A percentile compares a stretch with the other conserved stretches of the same genome.
phyloP scores from a whole-genome alignment of 805 yeast species.

The Ogataea thermomethanolica region DNA sequence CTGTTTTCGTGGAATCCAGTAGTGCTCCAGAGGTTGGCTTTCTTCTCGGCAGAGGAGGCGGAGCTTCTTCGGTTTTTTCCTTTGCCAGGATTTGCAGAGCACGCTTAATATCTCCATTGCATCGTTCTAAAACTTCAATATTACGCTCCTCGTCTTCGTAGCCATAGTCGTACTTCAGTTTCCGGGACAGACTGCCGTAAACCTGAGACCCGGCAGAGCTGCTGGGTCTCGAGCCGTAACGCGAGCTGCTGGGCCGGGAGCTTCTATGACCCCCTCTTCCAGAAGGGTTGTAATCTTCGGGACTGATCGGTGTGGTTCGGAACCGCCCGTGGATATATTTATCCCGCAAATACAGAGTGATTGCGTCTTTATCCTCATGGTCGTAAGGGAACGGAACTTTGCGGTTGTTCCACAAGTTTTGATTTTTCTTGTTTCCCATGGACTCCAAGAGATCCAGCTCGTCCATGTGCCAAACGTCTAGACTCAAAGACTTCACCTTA shows the following conservation, averaged over 20 bases:
- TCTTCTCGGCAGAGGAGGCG: constrained; percentile 48
- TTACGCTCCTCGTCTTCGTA: constrained; percentile 52
- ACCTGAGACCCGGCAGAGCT: no score
- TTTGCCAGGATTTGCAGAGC: constrained; percentile 58
- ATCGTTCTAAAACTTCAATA: constrained; percentile 58
- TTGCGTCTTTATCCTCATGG: constrained; percentile 60
- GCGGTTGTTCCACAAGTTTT: constrained; percentile 63
- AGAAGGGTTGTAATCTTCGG: constrained; percentile 35
- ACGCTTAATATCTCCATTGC: constrained; percentile 54
- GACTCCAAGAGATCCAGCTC: constrained; percentile 45
- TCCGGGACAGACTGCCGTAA: constrained; percentile 46
- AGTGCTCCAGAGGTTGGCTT: constrained; percentile 31
- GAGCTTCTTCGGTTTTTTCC: constrained; percentile 39
- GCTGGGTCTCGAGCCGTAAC: no score
- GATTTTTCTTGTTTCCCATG: constrained; percentile 63
- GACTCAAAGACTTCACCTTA: constrained; percentile 64
- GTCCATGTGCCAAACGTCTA: constrained; percentile 62
- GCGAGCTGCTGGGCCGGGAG: constrained; percentile 41
- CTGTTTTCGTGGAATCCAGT: constrained; percentile 31
- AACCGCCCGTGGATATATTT: constrained; percentile 67
- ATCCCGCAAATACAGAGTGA: constrained; percentile 58
- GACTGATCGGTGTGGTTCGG: constrained; percentile 38
- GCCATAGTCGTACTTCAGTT: constrained; percentile 51
- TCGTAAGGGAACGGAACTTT: constrained; percentile 69
- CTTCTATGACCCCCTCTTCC: constrained; percentile 6